These are phyloP conservation scores for Macroventuria anomochaeta DNA, from an alignment of 2,329 filamentous ascomycete species.

Conservation along the genomic window DNA sequence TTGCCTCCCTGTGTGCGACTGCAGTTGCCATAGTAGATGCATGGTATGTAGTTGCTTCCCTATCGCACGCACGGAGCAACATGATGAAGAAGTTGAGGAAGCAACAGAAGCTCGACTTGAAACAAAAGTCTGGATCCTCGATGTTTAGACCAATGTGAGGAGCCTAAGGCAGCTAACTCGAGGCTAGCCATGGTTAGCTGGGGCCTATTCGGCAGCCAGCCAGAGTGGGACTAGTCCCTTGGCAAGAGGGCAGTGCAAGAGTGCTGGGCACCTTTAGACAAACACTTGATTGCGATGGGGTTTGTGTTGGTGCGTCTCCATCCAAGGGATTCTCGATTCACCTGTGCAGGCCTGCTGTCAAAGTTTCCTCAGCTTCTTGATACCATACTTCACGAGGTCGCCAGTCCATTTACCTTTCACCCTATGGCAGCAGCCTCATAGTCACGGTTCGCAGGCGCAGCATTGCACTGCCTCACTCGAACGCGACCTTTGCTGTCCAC, in stretches of 20 bases:
- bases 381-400: no score
- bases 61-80: neutral
- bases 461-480: slow-evolving; percentile 14
- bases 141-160: neutral
- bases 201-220: slow-evolving; percentile 5
- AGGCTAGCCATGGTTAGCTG: slow-evolving; percentile 3
- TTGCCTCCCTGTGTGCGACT: slow-evolving; percentile 11
- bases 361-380: neutral
- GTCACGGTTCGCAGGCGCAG: slow-evolving; percentile 7
- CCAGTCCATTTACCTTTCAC: neutral
- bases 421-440: slow-evolving; percentile 8
- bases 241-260: slow-evolving; percentile 16
- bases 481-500: neutral
- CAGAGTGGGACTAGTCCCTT: slow-evolving; percentile 5
- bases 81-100: slow-evolving; percentile 1
- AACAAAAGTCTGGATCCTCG: neutral
- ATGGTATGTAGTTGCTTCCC: slow-evolving; percentile 6
- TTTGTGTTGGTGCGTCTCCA: slow-evolving; percentile 6
- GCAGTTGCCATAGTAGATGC: slow-evolving; percentile 6
- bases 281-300: slow-evolving; percentile 18
- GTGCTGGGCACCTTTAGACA: slow-evolving; percentile 4
- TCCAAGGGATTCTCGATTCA: neutral
- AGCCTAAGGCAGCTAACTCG: slow-evolving; percentile 1
- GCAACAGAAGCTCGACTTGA: slow-evolving; percentile 11
- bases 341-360: slow-evolving; percentile 4